Evolutionary conservation across 192 early-diverging fungal genomes (phyloP).

Genomic region (Coemansia furcata): DNA sequence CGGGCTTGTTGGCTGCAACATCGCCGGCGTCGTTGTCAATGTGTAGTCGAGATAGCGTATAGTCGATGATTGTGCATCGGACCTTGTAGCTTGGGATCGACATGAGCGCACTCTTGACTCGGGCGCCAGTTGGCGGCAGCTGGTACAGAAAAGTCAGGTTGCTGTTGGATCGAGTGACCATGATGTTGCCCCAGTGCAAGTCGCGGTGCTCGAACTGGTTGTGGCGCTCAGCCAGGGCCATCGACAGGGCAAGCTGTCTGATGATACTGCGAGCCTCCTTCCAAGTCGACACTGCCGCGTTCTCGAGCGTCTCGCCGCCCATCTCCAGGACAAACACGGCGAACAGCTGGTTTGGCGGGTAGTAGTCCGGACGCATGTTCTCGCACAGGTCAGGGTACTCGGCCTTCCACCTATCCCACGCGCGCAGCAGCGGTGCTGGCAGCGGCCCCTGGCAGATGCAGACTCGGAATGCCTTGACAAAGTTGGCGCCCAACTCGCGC

Average conservation of each 20-base stretch:
- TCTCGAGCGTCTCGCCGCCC: slow-evolving; percentile 71
- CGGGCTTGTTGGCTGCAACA: slow-evolving; percentile 16
- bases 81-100: slow-evolving; percentile 62
- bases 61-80: slow-evolving; percentile 70
- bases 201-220: slow-evolving; percentile 67
- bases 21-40: slow-evolving; percentile 44
- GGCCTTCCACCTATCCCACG: slow-evolving; percentile 69
- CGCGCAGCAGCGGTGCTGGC: slow-evolving; percentile 61
- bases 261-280: slow-evolving; percentile 64
- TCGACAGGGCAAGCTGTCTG: slow-evolving; percentile 61
- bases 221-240: slow-evolving; percentile 59
- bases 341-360: slow-evolving; percentile 66
- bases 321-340: slow-evolving; percentile 69
- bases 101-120: slow-evolving; percentile 41
- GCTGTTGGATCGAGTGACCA: slow-evolving; percentile 55
- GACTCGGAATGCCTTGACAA: slow-evolving; percentile 57
- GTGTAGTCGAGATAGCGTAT: slow-evolving; percentile 65
- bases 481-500: slow-evolving; percentile 43
- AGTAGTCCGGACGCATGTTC: slow-evolving; percentile 73
- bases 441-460: slow-evolving; percentile 69
- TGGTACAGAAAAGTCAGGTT: slow-evolving; percentile 51
- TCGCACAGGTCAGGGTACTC: slow-evolving; percentile 61
- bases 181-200: slow-evolving; percentile 73
- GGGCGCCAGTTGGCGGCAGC: slow-evolving; percentile 36
- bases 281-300: slow-evolving; percentile 56